Evolutionary conservation across 2,329 filamentous ascomycete species (phyloP), one percentile per base, ranked within the genome.

Genomic region (Trichophyton equinum): DNA sequence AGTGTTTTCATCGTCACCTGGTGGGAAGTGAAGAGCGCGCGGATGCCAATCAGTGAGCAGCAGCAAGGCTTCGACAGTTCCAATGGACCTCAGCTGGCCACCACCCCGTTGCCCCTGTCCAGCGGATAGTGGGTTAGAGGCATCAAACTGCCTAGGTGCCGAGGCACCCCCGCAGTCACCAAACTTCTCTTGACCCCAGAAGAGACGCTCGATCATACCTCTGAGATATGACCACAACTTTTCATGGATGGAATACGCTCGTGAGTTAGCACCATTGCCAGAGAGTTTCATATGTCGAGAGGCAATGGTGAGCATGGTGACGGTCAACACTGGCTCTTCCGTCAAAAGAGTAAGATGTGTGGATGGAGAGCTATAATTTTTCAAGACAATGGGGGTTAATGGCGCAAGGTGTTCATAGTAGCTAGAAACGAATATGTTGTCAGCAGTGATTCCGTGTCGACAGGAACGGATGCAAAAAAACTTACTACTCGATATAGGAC

Each of bases 41-140:
- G 94, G 94, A 72, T 97, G 92, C 92, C 94, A 99, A 70, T 99
- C 94, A 0, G 92, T 97, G 51, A 99, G 78, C 27, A 99, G 86
- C 79, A 99, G 85, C 36, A 99, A 77, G 38, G 91, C 95, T 75
- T 99, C 94, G 27, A 99, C 90, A 0, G 92, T 96, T 15, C 94
- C 94, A 2, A 99, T 77, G 0, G 92, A 96, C 59, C 94, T 83
- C 59, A 97, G 77, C 66, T 91, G 94, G 20, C 88, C 88, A 20
- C 67, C 85, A 79, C 8, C 77, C 73, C 62, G 61, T 11, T 62
- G 59, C 38, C 56, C 58, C 13, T 59, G 55, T 33, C 61, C 58
- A 20, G 60, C 33, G 44, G 62, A 61, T 22, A 59, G 40, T 13
- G 62, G 59, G 8, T 49, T 61, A 22, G 56, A 40, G 4, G 58